Evolutionary conservation across 371 early-diverging fungal species (phyloP), one percentile per base, ranked within the genome.

Genomic region (Mucor racemosus): DNA sequence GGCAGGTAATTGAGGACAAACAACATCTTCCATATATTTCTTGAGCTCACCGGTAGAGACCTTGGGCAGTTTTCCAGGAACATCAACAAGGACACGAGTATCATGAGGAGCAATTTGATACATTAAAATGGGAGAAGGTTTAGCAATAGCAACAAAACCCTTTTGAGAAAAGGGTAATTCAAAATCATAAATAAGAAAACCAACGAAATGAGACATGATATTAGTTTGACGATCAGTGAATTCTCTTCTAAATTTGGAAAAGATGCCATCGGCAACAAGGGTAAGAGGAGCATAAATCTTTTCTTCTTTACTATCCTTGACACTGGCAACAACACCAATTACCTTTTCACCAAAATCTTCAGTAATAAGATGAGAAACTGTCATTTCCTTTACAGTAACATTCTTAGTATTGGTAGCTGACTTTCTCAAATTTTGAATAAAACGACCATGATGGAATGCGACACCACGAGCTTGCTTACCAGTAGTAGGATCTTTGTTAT

Each of bases 401-500:
- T 87, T 86, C 74, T 86, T 80, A 53, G 82, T 76, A 9, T 71
- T 67, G 11, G 77, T 78, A 34, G 92, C 92, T 14, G 90, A 91
- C 44, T 84, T 78, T 62, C 99, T 77, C 19, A 98, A 74, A 5
- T 92, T 93, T 80, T 87, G 89, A 59, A 98, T 90, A 72, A 98
- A 92, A 57, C 93, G 84, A 13, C 99, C 99, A 63, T 98, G 97
- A 71, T 98, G 98, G 72, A 98, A 97, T 1, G 94, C 91, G 54
- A 82, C 78, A 41, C 98, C 98, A 64, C 67, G 64, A 5, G 76
- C 72, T 39, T 75, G 59, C 39, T 82, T 77, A 26, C 84, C 84
- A 17, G 85, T 84, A 34, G 59, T 65, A 4, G 88, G 78, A 36
- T 84, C 62, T 3, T 58, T 62, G 56, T 84, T 84, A 67, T 93